Conservation (phyloP, 805 yeast species). For the Kuraishia capsulata region DNA sequence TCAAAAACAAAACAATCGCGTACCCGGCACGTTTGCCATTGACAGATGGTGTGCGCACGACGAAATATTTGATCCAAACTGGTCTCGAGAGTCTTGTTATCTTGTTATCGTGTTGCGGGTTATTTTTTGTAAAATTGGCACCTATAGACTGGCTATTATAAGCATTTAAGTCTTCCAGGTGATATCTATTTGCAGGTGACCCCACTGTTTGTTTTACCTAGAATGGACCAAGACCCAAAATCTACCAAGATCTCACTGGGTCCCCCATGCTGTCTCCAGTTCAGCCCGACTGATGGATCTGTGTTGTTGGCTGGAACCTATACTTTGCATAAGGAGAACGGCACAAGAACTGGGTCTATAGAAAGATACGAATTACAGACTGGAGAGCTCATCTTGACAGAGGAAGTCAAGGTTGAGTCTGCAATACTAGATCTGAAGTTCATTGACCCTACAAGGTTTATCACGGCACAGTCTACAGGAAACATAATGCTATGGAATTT, state of each 20-base stretch:
- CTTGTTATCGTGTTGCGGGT: too few relatives aligned
- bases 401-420: conserved; percentile 20
- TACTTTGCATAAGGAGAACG: conserved; percentile 46
- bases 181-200: too few relatives aligned
- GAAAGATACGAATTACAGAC: conserved; percentile 33
- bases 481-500: conserved; percentile 55
- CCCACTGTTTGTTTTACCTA: too few relatives aligned
- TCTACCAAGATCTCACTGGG: conserved; percentile 32
- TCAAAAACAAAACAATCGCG: not conserved
- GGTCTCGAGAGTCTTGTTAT: too few relatives aligned
- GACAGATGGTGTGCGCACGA: not conserved
- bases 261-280: conserved; percentile 81
- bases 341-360: conserved; percentile 55
- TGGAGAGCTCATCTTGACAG: conserved; percentile 4
- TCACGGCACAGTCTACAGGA: conserved; percentile 79
- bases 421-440: conserved; percentile 77
- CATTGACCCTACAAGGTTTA: conserved; percentile 35
- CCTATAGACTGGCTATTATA: too few relatives aligned
- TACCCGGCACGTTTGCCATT: not conserved
- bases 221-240: conserved; percentile 10
- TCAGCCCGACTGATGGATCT: conserved; percentile 39
- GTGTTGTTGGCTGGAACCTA: conserved; percentile 72
- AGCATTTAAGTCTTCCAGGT: too few relatives aligned
- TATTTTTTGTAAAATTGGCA: too few relatives aligned
- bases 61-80: too few relatives aligned